Percentiles rank a stretch among this genome's conserved stretches.
Evolutionary conservation across 2,329 filamentous ascomycete genomes (phyloP).

Genomic region (Chaetomium olivaceum): DNA sequence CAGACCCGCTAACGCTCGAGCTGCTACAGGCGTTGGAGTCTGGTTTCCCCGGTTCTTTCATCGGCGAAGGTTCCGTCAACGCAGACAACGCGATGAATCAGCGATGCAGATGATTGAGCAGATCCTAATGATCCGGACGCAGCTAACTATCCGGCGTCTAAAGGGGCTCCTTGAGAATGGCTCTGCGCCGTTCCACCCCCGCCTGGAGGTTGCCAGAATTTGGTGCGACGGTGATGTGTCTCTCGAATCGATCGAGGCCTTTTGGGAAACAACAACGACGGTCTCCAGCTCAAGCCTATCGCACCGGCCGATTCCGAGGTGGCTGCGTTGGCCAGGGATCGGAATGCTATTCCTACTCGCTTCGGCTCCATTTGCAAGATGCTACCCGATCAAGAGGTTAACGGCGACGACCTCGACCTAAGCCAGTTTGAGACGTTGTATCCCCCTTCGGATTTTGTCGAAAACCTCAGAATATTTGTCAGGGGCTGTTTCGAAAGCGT

Average conservation of each 20-base stretch:
- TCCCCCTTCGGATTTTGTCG: constrained; percentile 17
- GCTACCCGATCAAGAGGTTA: constrained; percentile 16
- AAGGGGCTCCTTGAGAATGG: constrained; percentile 14
- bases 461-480: constrained; percentile 17
- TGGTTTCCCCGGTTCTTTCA: constrained; percentile 24
- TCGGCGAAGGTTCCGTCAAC: constrained; percentile 4
- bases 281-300: constrained; percentile 22
- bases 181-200: constrained; percentile 18
- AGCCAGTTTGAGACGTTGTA: constrained; percentile 16
- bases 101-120: constrained; percentile 21
- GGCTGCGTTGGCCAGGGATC: constrained; percentile 11
- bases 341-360: constrained; percentile 8
- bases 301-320: constrained; percentile 6
- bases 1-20: constrained; percentile 1
- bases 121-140: constrained; percentile 30
- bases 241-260: constrained; percentile 22
- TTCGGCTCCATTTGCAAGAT: constrained; percentile 20
- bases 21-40: constrained; percentile 24
- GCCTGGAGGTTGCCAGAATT: constrained; percentile 21
- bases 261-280: constrained; percentile 22
- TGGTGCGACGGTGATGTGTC: constrained; percentile 27
- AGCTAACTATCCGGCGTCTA: constrained; percentile 26
- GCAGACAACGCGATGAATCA: constrained; percentile 10
- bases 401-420: constrained; percentile 13
- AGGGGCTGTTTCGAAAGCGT: constrained; percentile 14